Base-by-base conservation (phyloP, 495 filamentous ascomycete genomes). In the Neurospora tetrasperma region DNA sequence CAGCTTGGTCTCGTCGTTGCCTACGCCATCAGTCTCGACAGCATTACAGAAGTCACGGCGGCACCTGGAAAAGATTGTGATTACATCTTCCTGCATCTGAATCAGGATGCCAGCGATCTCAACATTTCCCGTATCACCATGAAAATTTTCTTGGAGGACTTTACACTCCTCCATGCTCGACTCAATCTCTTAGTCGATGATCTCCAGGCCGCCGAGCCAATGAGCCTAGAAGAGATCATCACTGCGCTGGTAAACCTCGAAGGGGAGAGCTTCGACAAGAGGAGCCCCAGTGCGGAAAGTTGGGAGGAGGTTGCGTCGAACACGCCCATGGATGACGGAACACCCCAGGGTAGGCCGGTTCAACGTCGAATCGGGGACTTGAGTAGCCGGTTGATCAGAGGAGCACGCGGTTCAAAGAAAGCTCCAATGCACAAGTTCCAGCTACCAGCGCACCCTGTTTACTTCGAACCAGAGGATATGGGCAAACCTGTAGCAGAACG, bases 61-160 rank as follows among this genome's bases (percentile, higher is more conserved):
- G 93, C 94, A 12, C 89, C 92, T 35, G 96, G 95, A 42, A 88
- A 90, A 75, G 94, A 98, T 73, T 97, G 93, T 78, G 96, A 99
- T 80, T 96, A 94, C 79, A 87, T 99, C 23, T 98, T 92, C 81
- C 82, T 98, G 66, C 96, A 98, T 78, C 84, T 96, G 10, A 90
- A 90, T 72, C 85, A 86, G 71, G 80, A 83, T 18, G 82, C 85
- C n/a, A 87, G 89, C 42, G 85, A 88, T 48, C 87, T 87, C 44
- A 89, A 86, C 3, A 90, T 89, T 38, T 89, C 90, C 3, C 86
- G 93, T 59, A 88, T 98, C 70, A 93, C 92, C 0, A 88, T 99
- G 71, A 97, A 97, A 82, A 92, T 91, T 3, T 99, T 97, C 85
- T 86, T 99, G 11, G 96, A 99, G 76, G 91, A 94, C 12, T 85